Evolutionary conservation across 805 yeast genomes (phyloP).

Genomic region (Clavispora vitiphila): DNA sequence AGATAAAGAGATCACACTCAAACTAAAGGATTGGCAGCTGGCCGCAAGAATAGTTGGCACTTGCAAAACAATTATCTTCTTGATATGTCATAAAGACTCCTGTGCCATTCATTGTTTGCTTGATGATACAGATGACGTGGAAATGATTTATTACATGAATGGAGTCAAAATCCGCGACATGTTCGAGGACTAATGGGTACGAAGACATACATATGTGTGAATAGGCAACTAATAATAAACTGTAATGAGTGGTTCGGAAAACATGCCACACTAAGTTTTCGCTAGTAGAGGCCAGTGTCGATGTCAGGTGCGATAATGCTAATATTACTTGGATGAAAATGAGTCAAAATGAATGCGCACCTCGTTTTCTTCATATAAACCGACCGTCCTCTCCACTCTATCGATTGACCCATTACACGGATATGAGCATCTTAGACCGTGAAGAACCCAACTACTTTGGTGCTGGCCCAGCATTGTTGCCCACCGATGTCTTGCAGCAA

Average conservation of each 20-base stretch:
- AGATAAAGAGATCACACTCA: slow-evolving; percentile 46
- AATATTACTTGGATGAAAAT: background rate
- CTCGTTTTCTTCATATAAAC: background rate
- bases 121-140: slow-evolving; percentile 61
- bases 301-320: background rate
- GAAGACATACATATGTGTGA: background rate
- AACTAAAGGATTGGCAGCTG: slow-evolving; percentile 62
- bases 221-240: background rate
- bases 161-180: slow-evolving; percentile 16
- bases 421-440: slow-evolving; percentile 43
- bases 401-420: background rate
- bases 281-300: no score
- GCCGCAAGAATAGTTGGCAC: slow-evolving; percentile 57
- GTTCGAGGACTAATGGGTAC: background rate
- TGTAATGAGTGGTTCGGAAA: no score
- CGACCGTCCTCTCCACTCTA: no score
- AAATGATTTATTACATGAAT: slow-evolving; percentile 56
- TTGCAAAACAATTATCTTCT: slow-evolving; percentile 56
- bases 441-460: slow-evolving; percentile 83
- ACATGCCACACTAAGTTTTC: no score
- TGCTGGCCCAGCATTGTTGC: slow-evolving; percentile 97
- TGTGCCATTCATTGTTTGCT: slow-evolving; percentile 63
- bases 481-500: slow-evolving; percentile 76
- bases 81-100: slow-evolving; percentile 52
- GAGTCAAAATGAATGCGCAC: background rate